Conservation (phyloP, 2,329 filamentous ascomycete species). For the Trichothecium sympodiale region DNA sequence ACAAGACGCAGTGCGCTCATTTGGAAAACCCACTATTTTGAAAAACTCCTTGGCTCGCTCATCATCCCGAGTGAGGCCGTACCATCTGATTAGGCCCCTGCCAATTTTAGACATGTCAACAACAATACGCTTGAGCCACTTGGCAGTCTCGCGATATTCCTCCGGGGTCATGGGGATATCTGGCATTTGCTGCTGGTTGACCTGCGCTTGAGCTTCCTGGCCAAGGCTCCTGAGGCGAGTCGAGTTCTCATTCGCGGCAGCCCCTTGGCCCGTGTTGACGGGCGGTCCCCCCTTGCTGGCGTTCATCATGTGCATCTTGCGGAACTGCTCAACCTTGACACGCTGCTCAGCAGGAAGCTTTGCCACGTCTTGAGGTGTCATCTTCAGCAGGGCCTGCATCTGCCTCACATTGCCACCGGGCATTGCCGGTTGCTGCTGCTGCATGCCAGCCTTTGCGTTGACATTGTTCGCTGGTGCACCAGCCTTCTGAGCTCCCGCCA, state of each 20-base stretch:
- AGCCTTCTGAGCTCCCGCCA: constrained; percentile 12
- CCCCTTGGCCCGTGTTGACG: constrained; percentile 8
- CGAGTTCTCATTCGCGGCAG: constrained; percentile 12
- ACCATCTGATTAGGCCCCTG: constrained; percentile 35
- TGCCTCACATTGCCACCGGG: too few relatives aligned
- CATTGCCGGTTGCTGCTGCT: constrained; percentile 10
- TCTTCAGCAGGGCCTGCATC: background rate
- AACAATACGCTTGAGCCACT: constrained; percentile 30
- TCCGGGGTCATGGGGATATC: constrained; percentile 36
- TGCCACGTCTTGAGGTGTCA: constrained; percentile 22
- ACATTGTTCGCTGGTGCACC: constrained; percentile 15
- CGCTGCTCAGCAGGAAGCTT: constrained; percentile 32
- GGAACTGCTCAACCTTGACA: constrained; percentile 28
- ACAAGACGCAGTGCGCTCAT: background rate
- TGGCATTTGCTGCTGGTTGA: constrained; percentile 25
- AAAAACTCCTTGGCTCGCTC: constrained; percentile 39
- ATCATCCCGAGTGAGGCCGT: constrained; percentile 35
- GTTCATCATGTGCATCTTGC: constrained; percentile 13
- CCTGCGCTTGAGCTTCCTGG: constrained; percentile 28
- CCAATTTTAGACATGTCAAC: constrained; percentile 33
- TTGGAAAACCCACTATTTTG: constrained; percentile 37
- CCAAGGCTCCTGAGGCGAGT: constrained; percentile 22
- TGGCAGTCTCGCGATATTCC: constrained; percentile 30
- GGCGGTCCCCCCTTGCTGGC: constrained; percentile 6
- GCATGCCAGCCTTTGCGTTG: constrained; percentile 16